These are phyloP conservation scores for Trichoderma simmonsii DNA, from an alignment of 2,329 filamentous ascomycete species.

Conservation along the genomic window DNA sequence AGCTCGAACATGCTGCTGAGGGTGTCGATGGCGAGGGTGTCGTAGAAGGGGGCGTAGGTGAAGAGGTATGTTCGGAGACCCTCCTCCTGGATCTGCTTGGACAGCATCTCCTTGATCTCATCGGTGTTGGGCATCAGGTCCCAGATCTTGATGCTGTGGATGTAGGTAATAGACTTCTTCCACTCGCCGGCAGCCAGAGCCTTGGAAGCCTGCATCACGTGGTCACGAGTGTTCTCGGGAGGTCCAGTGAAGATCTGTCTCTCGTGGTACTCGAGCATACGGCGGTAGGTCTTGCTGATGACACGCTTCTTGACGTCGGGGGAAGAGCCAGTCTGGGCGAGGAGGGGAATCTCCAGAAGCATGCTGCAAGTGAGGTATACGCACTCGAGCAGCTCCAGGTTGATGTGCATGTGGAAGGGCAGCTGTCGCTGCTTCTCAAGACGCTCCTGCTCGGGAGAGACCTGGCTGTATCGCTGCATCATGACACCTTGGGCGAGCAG, in stretches of 20 bases:
- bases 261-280: constrained; percentile 99
- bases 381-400: constrained; percentile 95
- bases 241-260: constrained; percentile 98
- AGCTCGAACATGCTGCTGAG: constrained; percentile 95
- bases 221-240: constrained; percentile 97
- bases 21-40: constrained; percentile 84
- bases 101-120: constrained; percentile 95
- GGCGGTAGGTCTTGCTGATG: constrained; percentile 98
- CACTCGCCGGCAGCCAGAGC: constrained; percentile 94
- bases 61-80: constrained; percentile 97
- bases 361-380: constrained; percentile 99
- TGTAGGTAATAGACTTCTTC: constrained; percentile 92
- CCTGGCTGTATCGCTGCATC: constrained; percentile 94
- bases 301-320: constrained; percentile 96
- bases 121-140: constrained; percentile 91
- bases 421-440: constrained; percentile 96
- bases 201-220: constrained; percentile 99
- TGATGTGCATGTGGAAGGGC: constrained; percentile 99
- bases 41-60: constrained; percentile 98
- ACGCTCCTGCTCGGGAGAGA: constrained; percentile 95
- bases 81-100: constrained; percentile 97
- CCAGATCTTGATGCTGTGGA: constrained; percentile 99
- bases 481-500: constrained; percentile 96
- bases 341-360: constrained; percentile 95
- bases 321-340: constrained; percentile 93